Percentiles rank a stretch among this genome's conserved stretches.
These are phyloP conservation scores for Cornus kousa DNA, from an alignment of 148 eudicot genomes.

Conservation along the genomic window DNA sequence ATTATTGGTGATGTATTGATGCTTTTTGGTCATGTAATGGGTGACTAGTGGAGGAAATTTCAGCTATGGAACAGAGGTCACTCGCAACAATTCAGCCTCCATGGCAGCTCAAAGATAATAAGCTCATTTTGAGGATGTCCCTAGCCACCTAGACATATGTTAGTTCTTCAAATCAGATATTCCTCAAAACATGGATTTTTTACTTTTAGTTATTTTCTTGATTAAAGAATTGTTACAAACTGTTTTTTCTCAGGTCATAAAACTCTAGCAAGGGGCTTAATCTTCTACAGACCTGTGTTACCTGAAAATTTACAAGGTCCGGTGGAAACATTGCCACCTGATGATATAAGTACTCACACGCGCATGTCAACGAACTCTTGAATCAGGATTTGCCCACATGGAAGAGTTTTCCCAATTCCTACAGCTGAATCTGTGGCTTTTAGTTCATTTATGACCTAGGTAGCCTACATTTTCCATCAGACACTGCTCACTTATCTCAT, in stretches of 20 bases:
- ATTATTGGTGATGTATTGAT: conserved; percentile 35
- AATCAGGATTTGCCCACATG: no score
- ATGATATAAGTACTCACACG: no score
- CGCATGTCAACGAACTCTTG: no score
- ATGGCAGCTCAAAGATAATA: background rate
- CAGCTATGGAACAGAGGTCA: conserved; percentile 2
- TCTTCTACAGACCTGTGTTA: background rate
- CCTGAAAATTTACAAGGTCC: background rate
- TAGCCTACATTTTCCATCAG: no score
- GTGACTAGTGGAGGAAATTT: background rate
- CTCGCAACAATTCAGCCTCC: background rate
- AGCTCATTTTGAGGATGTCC: background rate
- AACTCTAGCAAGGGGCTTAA: background rate
- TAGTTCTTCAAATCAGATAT: background rate
- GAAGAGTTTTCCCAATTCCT: no score
- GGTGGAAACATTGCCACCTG: no score
- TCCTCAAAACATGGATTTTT: background rate
- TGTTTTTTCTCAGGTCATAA: background rate
- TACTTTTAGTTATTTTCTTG: background rate
- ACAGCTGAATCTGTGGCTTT: no score
- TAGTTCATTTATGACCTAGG: no score
- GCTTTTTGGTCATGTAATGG: background rate
- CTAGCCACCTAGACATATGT: no score
- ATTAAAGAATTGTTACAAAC: background rate
- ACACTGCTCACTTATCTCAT: no score